Base-by-base conservation (phyloP, 306 rosid species). In the Arachis hypogaea region DNA sequence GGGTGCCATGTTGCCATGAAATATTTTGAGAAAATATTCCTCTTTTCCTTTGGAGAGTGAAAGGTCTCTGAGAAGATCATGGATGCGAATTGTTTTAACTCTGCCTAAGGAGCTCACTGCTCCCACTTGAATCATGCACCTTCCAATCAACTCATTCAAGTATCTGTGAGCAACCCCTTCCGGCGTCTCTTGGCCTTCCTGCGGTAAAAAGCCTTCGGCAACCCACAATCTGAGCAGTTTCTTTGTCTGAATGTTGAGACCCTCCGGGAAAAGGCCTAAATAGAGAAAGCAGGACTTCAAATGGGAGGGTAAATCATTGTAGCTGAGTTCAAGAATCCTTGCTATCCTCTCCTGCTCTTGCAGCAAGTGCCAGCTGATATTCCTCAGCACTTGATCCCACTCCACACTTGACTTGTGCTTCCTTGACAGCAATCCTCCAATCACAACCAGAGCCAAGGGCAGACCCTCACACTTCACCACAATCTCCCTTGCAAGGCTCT, bases 71-170 rank as follows among this genome's bases (percentile, higher is more conserved):
- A 83, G 84, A 56, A 83, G 79, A 71, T 83, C 84, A 18, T 83
- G 86, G 68, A 79, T 79, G 44, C 83, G 73, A 75, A 83, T 79
- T 3, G 86, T 71, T 47, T 83, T 83, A 44, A 83, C 81, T 6
- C 76, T 79, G 47, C 86, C 86, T 66, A 83, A 55, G 4, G 84
- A 83, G 77, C 84, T 79, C 2, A 83, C 83, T 4, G 66, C 63
- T 43, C 83, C 84, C 55, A 79, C 79, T 71, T 83, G 84, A 71
- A 83, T 68, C 84, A 83, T 79, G 68, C 86, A 83, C 84, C 86
- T 79, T 5, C 79, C 81, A 55, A 83, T 79, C 70, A 83, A 71
- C 81, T 83, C 86, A 66, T 79, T 75, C 11, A 83, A 75, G 69
- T 57, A 79, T 8, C 69, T 79, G 22, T 71, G 70, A 67, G 86